These are phyloP conservation scores for Tephrocybe rancida DNA, from an alignment of 768 basidiomycete species.

Conservation along the genomic window DNA sequence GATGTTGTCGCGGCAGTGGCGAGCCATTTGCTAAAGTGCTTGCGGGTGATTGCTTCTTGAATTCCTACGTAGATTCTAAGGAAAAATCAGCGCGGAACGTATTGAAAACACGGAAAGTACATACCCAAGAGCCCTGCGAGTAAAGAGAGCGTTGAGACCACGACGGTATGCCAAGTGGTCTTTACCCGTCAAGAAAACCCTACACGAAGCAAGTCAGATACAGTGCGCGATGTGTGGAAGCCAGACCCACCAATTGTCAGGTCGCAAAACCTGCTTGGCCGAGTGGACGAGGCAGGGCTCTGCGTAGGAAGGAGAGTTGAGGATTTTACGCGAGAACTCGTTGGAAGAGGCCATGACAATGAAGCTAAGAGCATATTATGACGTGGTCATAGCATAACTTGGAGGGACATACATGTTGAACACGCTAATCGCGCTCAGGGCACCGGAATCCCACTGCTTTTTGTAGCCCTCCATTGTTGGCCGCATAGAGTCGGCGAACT, in stretches of 20 bases:
- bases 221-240: neutral
- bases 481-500: slow-evolving; percentile 89
- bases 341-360: slow-evolving; percentile 98
- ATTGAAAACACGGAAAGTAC: slow-evolving; percentile 19
- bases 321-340: slow-evolving; percentile 90
- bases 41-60: slow-evolving; percentile 82
- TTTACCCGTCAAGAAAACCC: slow-evolving; percentile 98
- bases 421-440: slow-evolving; percentile 87
- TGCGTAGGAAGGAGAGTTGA: slow-evolving; percentile 91
- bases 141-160: slow-evolving; percentile 89
- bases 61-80: slow-evolving; percentile 83
- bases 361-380: slow-evolving; percentile 59
- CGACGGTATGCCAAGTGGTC: slow-evolving; percentile 92
- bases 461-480: slow-evolving; percentile 93
- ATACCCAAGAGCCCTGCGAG: slow-evolving; percentile 89
- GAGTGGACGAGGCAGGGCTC: slow-evolving; percentile 95
- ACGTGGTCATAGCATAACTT: neutral
- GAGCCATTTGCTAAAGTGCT: slow-evolving; percentile 78
- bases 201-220: slow-evolving; percentile 27
- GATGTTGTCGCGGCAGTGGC: slow-evolving; percentile 49
- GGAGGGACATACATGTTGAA: slow-evolving; percentile 86
- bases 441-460: slow-evolving; percentile 89
- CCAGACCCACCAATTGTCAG: slow-evolving; percentile 78
- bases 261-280: slow-evolving; percentile 81
- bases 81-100: slow-evolving; percentile 3